Conservation (phyloP, 73 alveolate genomes). For the Stentor coeruleus region DNA sequence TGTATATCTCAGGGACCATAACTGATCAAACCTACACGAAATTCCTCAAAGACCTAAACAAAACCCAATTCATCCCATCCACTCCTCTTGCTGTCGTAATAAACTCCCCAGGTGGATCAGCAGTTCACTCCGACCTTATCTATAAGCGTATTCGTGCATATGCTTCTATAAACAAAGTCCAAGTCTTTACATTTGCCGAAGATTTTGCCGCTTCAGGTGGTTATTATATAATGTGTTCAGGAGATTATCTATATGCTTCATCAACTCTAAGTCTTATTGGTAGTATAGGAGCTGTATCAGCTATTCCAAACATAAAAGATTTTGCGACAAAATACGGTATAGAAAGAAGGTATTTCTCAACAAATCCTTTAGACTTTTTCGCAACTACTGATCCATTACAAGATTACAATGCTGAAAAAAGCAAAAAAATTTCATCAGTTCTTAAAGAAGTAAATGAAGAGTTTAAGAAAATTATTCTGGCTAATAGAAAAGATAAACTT, state of each 20-base stretch:
- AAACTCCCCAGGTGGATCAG: slow-evolving; percentile 38
- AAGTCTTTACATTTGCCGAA: slow-evolving; percentile 55
- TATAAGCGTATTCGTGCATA: neutral
- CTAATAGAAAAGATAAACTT: neutral
- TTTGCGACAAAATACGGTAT: slow-evolving; percentile 32
- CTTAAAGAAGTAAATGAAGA: neutral
- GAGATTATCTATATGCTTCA: slow-evolving; percentile 44
- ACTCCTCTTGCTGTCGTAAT: slow-evolving; percentile 46
- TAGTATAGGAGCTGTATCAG: slow-evolving; percentile 35
- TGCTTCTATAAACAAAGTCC: slow-evolving; percentile 28
- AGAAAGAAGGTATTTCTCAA: slow-evolving; percentile 34
- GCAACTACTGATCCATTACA: neutral
- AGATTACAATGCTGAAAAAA: neutral
- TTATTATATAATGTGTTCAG: slow-evolving; percentile 36
- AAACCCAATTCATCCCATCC: neutral
- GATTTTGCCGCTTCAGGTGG: slow-evolving; percentile 58
- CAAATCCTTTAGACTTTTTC: neutral
- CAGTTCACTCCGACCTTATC: neutral
- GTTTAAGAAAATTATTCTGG: neutral
- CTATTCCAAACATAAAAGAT: slow-evolving; percentile 6
- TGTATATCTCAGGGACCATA: neutral
- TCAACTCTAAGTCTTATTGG: slow-evolving; percentile 35
- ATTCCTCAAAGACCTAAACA: neutral
- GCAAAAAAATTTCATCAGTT: neutral
- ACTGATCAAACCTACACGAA: neutral